Percentiles rank a stretch among this genome's conserved stretches.
Conservation (phyloP, 1,284 basidiomycete genomes). For the Austroboletus novae-zelandiae region DNA sequence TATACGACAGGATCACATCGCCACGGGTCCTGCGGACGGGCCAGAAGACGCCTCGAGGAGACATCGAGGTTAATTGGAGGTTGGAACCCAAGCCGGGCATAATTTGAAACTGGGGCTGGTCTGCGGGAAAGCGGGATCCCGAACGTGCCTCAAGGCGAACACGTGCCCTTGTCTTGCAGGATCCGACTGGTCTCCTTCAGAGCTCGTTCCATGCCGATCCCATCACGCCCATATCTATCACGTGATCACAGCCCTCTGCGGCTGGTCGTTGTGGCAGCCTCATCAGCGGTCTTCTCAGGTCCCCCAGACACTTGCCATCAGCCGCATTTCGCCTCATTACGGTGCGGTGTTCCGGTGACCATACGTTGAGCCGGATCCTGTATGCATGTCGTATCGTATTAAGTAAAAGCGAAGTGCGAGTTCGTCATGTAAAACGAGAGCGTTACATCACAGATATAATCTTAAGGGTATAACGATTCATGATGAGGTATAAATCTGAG, state of each 20-base stretch:
- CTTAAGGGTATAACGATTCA: constrained; percentile 6
- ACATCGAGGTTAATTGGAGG: constrained; percentile 22
- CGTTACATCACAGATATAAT: not conserved
- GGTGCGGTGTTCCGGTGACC: no score
- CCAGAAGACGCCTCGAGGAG: constrained; percentile 29
- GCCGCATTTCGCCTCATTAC: no score
- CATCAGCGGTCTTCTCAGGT: no score
- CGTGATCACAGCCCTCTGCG: no score
- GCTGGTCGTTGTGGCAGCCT: no score
- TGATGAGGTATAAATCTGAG: constrained; percentile 7
- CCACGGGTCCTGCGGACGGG: constrained; percentile 16
- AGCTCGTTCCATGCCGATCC: no score
- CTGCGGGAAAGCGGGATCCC: constrained; percentile 25
- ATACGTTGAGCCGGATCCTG: no score
- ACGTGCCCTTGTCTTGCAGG: constrained; percentile 5
- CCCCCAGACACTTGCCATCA: no score
- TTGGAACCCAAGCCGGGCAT: constrained; percentile 8
- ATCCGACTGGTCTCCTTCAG: not conserved
- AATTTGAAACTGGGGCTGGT: constrained; percentile 22
- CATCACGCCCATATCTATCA: no score
- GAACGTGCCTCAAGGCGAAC: constrained; percentile 21
- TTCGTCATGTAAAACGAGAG: not conserved
- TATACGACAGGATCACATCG: constrained; percentile 21
- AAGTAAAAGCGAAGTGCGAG: no score
- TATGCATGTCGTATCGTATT: no score